Evolutionary conservation across 345 rosid genomes (phyloP).

Genomic region (Gossypioides kirkii): DNA sequence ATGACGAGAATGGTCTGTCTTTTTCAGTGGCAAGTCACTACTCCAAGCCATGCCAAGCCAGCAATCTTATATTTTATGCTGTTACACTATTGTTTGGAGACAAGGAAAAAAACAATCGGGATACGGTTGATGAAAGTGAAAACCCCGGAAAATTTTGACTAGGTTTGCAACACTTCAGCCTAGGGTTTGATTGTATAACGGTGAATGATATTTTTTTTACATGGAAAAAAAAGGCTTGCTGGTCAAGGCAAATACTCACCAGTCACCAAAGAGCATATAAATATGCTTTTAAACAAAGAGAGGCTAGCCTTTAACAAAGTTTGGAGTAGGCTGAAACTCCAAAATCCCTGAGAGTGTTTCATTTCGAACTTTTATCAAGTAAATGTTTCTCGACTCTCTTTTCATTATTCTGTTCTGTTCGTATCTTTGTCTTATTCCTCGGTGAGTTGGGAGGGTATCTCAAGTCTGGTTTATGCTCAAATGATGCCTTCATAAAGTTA

Average conservation of each 20-base stretch:
- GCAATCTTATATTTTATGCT: background rate
- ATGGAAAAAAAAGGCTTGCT: background rate
- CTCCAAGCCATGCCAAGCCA: background rate
- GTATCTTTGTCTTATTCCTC: too few relatives aligned
- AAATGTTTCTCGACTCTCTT: conserved; percentile 4
- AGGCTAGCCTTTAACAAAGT: background rate
- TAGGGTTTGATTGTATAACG: background rate
- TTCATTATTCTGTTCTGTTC: background rate
- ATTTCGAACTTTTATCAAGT: conserved; percentile 13
- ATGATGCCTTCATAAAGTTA: background rate
- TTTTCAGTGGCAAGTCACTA: background rate
- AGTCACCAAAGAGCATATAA: background rate
- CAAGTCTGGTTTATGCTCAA: background rate
- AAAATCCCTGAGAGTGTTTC: background rate
- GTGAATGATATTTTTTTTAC: background rate
- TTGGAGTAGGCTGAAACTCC: background rate
- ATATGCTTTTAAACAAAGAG: background rate
- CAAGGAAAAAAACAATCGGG: background rate
- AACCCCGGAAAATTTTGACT: background rate
- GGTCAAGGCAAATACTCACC: background rate
- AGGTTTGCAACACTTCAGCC: background rate
- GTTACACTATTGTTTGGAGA: background rate
- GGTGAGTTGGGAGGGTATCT: background rate
- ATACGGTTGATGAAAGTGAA: background rate
- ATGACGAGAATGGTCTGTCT: background rate